A percentile compares a stretch with the other conserved stretches of the same genome.
Evolutionary conservation across 1,284 basidiomycete genomes (phyloP).

Genomic region (Caloboletus firmus): DNA sequence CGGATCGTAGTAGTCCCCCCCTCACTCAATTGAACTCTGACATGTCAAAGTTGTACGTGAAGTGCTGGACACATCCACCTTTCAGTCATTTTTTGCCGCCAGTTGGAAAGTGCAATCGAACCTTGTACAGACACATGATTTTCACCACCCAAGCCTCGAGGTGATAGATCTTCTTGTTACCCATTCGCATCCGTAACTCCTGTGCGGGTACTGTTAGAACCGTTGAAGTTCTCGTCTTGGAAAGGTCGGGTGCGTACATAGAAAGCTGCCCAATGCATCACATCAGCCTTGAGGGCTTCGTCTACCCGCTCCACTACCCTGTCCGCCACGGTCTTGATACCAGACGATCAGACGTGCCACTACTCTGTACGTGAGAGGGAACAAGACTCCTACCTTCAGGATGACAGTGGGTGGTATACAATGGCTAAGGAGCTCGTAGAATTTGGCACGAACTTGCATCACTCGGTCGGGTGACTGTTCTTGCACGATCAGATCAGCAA

Average conservation of each 20-base stretch:
- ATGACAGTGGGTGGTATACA: constrained; percentile 96
- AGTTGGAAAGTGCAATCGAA: constrained; percentile 26
- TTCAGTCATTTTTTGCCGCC: constrained; percentile 17
- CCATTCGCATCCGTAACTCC: constrained; percentile 89
- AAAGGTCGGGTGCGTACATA: constrained; percentile 61
- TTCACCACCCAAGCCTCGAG: constrained; percentile 92
- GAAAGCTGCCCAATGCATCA: constrained; percentile 96
- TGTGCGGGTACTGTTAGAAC: constrained; percentile 34
- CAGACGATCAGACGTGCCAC: constrained; percentile 4
- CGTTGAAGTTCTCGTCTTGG: background rate
- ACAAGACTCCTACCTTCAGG: constrained; percentile 63
- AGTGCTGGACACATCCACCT: constrained; percentile 37
- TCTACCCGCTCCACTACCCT: constrained; percentile 77
- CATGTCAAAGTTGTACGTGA: constrained; percentile 62
- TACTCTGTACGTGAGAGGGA: background rate
- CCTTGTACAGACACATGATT: constrained; percentile 79
- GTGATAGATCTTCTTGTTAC: constrained; percentile 94
- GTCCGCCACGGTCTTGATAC: constrained; percentile 80
- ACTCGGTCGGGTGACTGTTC: constrained; percentile 92
- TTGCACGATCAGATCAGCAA: constrained; percentile 90
- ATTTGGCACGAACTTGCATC: constrained; percentile 88
- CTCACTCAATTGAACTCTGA: constrained; percentile 51
- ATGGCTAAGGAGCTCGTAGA: constrained; percentile 96
- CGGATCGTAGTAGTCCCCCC: background rate
- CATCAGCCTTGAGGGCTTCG: constrained; percentile 83